Conservation (phyloP, 768 basidiomycete genomes). For the Leccinum olivaceopallidum region DNA sequence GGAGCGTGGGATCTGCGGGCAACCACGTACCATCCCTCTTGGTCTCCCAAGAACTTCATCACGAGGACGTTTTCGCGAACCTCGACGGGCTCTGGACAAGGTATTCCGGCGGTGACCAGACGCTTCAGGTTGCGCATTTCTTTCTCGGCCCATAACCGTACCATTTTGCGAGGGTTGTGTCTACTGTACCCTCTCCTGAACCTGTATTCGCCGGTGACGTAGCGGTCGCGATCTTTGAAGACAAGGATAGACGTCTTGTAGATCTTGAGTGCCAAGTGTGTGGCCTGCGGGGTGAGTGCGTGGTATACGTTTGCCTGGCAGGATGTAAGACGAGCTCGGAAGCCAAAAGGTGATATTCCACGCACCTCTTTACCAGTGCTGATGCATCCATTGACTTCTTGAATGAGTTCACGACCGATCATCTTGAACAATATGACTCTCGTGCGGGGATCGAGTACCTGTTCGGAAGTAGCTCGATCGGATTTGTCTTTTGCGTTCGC, state of each 20-base stretch:
- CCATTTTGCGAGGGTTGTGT: slow-evolving; percentile 97
- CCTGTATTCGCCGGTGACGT: slow-evolving; percentile 95
- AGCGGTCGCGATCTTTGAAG: slow-evolving; percentile 97
- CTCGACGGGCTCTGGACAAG: slow-evolving; percentile 87
- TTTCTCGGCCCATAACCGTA: slow-evolving; percentile 98
- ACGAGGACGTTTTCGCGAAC: slow-evolving; percentile 96
- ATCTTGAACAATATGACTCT: slow-evolving; percentile 94
- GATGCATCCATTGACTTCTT: slow-evolving; percentile 93
- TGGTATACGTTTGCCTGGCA: slow-evolving; percentile 97
- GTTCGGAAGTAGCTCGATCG: slow-evolving; percentile 95
- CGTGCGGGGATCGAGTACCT: slow-evolving; percentile 96
- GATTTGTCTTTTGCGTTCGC: slow-evolving; percentile 94
- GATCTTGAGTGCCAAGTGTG: slow-evolving; percentile 90
- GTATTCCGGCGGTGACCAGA: slow-evolving; percentile 77
- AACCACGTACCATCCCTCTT: slow-evolving; percentile 71
- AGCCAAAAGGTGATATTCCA: neutral
- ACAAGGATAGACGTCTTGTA: slow-evolving; percentile 98
- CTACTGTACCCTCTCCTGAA: slow-evolving; percentile 89
- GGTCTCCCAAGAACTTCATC: slow-evolving; percentile 88
- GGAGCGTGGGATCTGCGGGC: slow-evolving; percentile 1
- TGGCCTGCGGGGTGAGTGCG: slow-evolving; percentile 54
- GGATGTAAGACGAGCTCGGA: slow-evolving; percentile 6
- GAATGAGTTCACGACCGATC: slow-evolving; percentile 86
- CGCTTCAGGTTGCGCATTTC: slow-evolving; percentile 96
- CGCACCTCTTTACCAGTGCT: slow-evolving; percentile 96